These are phyloP conservation scores for Cladochytrium replicatum DNA, from an alignment of 192 early-diverging fungal species.

Conservation along the genomic window DNA sequence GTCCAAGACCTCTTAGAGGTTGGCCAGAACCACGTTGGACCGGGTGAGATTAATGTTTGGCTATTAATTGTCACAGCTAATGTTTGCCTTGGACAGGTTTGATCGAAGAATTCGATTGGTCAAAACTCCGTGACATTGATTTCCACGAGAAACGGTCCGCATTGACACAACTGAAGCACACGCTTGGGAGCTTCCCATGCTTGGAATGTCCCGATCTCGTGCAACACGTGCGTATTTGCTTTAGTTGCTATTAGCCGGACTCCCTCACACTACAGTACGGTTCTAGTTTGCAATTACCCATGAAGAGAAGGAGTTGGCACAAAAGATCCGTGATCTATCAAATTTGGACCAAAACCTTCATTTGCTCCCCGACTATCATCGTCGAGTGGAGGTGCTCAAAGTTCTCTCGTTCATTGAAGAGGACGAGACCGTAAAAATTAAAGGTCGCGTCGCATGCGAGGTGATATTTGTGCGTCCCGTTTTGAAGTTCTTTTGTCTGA, in stretches of 20 bases:
- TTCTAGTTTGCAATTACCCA: conserved; percentile 46
- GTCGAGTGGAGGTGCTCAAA: conserved; percentile 77
- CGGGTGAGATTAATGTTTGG: too few species aligned
- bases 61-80: too few species aligned
- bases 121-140: conserved; percentile 75
- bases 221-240: conserved; percentile 51
- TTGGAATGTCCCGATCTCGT: conserved; percentile 64
- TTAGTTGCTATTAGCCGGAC: conserved; percentile 26
- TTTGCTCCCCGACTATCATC: conserved; percentile 84
- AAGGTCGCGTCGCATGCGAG: conserved; percentile 93
- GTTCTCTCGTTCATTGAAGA: conserved; percentile 72
- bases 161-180: conserved; percentile 40
- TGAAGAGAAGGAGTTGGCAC: conserved; percentile 50
- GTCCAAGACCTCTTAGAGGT: too few species aligned
- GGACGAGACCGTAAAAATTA: conserved; percentile 79
- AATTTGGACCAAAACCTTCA: conserved; percentile 86
- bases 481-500: neutral
- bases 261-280: conserved; percentile 34
- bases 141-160: conserved; percentile 66
- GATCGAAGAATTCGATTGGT: conserved; percentile 68
- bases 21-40: too few species aligned
- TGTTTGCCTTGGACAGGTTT: too few species aligned
- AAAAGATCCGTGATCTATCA: conserved; percentile 62
- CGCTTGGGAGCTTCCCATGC: conserved; percentile 53
- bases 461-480: conserved; percentile 17